phyloP scores from a whole-genome alignment of 78 protist genomes.

The slime mould (Dictyostelium discoideum) region dicty_2.7 NC_007089.4:2317501-2318000 shows the following conservation, averaged over 20 bases:
- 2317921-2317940: not conserved
- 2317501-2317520: not conserved
- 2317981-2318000: not conserved
- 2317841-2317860: not conserved
- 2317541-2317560: not conserved
- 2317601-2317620: not conserved
- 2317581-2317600: not conserved
- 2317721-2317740: not conserved
- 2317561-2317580: not conserved
- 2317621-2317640: not conserved
- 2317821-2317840: not conserved
- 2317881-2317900: not conserved
- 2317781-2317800: too few species aligned
- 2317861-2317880: not conserved
- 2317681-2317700: not conserved
- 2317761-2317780: constrained; percentile 1
- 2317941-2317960: constrained; percentile 4
- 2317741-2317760: not conserved
- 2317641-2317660: not conserved
- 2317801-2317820: not conserved
- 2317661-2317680: not conserved
- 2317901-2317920: not conserved
- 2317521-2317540: not conserved
- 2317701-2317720: not conserved
- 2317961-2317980: not conserved